Evolutionary conservation across 1,284 basidiomycete species (phyloP).

Genomic region (Rhodotorula glutinis): DNA sequence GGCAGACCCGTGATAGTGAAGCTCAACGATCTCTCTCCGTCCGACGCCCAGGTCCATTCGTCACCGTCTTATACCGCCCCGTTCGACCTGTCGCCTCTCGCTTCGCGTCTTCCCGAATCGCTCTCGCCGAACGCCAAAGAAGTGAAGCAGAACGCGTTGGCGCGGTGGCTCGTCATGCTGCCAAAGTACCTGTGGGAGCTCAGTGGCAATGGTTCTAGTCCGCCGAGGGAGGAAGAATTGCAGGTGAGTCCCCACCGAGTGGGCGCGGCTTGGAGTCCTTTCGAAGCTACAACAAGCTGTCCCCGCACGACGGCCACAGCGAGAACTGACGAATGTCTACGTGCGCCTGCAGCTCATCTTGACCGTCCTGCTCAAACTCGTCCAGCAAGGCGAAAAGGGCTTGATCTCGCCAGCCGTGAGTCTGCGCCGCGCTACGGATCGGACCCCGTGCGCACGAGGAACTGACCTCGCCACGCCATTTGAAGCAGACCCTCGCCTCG

Average conservation of each 20-base stretch:
- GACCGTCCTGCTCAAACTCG: constrained; percentile 28
- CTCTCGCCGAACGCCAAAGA: not conserved
- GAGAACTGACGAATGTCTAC: too few species aligned
- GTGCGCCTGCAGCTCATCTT: constrained; percentile 29
- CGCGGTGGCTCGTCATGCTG: constrained; percentile 64
- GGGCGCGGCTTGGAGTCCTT: too few species aligned
- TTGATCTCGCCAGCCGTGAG: constrained; percentile 6
- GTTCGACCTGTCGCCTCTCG: constrained; percentile 50
- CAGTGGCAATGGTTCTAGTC: constrained; percentile 53
- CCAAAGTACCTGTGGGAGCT: constrained; percentile 81
- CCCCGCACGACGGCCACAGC: too few species aligned
- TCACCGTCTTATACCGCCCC: constrained; percentile 58
- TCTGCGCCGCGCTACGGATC: too few species aligned
- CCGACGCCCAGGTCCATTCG: constrained; percentile 68
- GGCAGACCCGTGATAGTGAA: not conserved
- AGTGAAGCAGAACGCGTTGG: not conserved
- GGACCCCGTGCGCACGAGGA: too few species aligned
- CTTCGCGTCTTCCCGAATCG: constrained; percentile 35
- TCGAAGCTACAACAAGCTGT: too few species aligned
- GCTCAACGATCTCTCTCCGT: too few species aligned
- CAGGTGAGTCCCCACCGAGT: constrained; percentile 59
- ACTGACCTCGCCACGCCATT: too few species aligned
- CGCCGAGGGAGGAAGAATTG: constrained; percentile 51
- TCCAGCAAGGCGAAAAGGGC: constrained; percentile 24
- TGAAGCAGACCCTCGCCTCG: constrained; percentile 51